phyloP scores from a whole-genome alignment of 257 asterid species.

The Capsicum pubescens region DNA sequence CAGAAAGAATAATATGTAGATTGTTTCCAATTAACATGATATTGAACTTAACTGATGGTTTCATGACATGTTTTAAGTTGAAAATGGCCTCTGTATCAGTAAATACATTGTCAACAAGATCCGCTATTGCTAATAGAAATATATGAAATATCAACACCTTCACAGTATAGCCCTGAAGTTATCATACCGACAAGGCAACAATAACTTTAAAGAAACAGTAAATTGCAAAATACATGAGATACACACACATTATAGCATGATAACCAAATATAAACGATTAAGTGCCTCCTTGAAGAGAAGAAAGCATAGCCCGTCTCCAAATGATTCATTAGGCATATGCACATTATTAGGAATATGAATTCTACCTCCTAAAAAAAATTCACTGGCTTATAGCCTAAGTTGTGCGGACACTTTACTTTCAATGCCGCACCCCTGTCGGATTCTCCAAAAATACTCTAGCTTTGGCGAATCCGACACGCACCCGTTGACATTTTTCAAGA shows the following conservation, averaged over 20 bases:
- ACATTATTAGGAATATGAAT: conserved; percentile 19
- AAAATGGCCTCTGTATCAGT: neutral
- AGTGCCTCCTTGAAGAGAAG: neutral
- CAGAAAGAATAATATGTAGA: neutral
- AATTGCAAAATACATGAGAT: conserved; percentile 13
- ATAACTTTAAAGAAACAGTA: neutral
- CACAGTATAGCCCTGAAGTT: conserved; percentile 18
- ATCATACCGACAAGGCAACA: neutral
- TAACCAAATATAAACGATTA: neutral
- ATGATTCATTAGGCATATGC: conserved; percentile 2
- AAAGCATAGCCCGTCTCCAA: neutral
- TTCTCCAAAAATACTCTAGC: no score
- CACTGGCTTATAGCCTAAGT: neutral
- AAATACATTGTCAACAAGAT: neutral
- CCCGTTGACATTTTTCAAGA: no score
- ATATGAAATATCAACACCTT: neutral
- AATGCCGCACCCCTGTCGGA: no score
- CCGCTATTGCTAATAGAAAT: neutral
- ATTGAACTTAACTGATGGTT: neutral
- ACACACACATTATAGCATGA: neutral
- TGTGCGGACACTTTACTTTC: no score
- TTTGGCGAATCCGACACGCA: no score
- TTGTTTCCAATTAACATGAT: conserved; percentile 18
- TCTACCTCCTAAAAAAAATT: neutral
- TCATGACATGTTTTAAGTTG: neutral